Base-by-base conservation (phyloP, 257 asterid species). In the Solanum etuberosum region DNA sequence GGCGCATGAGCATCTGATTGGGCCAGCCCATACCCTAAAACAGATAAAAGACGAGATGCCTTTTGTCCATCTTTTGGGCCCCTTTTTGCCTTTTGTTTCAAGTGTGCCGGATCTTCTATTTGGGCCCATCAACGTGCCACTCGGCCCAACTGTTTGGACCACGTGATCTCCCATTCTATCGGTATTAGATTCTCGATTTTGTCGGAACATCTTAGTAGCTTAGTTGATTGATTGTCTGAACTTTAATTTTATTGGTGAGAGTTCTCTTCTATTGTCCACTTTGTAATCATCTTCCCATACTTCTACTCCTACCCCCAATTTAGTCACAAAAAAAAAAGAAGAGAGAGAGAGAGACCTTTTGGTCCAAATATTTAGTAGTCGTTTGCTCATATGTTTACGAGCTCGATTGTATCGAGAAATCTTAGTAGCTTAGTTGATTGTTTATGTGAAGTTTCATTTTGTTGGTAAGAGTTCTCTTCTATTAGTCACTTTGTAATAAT, bases 41-140 rank as follows among this genome's bases (percentile, higher is more conserved):
- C 27, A 80, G 67, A 46, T 21, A 16, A 46, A 46, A 29, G 25
- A 42, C 9, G 18, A 80, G 67, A 80, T 31, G 27, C 67, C 27
- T 48, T 80, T 80, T 46, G 85, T 29, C 85, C 85, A 80, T 80
- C 38, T 16, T 35, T 42, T 46, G 85, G 85, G 85, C 42, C 85
- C 65, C n/a, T 1, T 0, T 46, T 46, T 1, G 2, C 67, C 84
- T 18, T 80, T 80, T 16, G 84, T 80, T 46, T 46, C 84, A 80
- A 80, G 29, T 80, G 42, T 16, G 54, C 29, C 16, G 29, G 38
- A 27, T 80, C 38, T 80, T 31, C 38, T 46, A 7, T 2, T 80
- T 80, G 65, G 85, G 67, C 85, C 85, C 42, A 46, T 16, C 15
- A 29, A 80, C 38, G 67, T 80, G 40, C 27, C 63, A 9, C 10